Evolutionary conservation across 345 rosid genomes (phyloP).

Genomic region (Eucalyptus lansdowneana): DNA sequence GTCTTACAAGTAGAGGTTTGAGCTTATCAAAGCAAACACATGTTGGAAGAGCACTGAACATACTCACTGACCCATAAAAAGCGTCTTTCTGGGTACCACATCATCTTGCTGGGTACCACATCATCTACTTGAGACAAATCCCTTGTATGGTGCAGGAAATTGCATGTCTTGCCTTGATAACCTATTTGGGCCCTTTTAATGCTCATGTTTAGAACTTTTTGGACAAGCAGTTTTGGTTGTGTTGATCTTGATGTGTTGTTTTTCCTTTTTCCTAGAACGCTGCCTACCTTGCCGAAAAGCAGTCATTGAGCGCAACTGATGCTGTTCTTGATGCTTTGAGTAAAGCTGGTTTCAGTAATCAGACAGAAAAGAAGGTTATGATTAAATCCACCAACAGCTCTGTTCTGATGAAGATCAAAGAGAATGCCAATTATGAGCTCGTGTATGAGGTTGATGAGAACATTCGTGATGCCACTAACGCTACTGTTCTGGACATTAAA

Average conservation of each 20-base stretch:
- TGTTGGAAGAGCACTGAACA: background rate
- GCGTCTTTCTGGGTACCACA: background rate
- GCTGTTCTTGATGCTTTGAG: conserved; percentile 44
- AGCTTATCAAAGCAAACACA: background rate
- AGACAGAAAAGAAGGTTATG: conserved; percentile 45
- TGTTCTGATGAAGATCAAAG: conserved; percentile 51
- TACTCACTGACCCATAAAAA: background rate
- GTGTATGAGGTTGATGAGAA: conserved; percentile 59
- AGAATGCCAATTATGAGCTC: conserved; percentile 26
- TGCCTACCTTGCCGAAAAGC: conserved; percentile 47
- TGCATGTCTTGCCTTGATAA: background rate
- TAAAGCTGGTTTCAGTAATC: conserved; percentile 46
- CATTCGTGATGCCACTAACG: conserved; percentile 36
- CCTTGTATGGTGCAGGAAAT: background rate
- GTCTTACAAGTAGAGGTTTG: background rate
- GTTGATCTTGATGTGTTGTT: background rate
- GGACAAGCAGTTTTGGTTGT: background rate
- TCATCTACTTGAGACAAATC: background rate
- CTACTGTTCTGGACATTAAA: conserved; percentile 48
- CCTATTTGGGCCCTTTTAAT: background rate
- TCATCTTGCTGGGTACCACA: background rate
- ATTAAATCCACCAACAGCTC: conserved; percentile 77
- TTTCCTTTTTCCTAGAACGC: conserved; percentile 50
- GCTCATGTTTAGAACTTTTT: background rate
- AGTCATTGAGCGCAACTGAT: conserved; percentile 36